Evolutionary conservation across 345 rosid genomes (phyloP).

Genomic region (Ceriops tagal): DNA sequence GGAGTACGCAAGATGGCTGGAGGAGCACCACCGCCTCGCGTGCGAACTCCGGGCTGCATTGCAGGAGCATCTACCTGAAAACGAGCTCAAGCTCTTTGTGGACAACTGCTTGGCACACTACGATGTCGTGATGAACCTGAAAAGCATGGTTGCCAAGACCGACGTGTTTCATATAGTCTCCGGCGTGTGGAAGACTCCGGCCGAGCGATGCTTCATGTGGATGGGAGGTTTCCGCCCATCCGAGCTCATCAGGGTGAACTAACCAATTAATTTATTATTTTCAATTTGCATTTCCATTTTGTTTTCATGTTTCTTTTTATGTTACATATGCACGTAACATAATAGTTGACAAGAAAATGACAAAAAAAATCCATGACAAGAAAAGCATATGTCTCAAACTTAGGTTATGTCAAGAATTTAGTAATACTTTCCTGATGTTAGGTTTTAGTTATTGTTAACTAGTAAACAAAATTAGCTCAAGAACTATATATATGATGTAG

Average conservation of each 20-base stretch:
- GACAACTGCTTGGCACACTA: constrained; percentile 75
- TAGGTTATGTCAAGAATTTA: constrained; percentile 12
- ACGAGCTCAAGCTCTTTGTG: constrained; percentile 79
- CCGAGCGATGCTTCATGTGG: constrained; percentile 99
- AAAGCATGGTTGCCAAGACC: constrained; percentile 66
- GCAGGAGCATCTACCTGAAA: constrained; percentile 79
- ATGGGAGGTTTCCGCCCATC: constrained; percentile 96
- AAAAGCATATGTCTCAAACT: background rate
- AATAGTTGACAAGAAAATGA: constrained; percentile 17
- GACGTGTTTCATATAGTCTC: constrained; percentile 93
- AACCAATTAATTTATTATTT: background rate
- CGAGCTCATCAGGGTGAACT: constrained; percentile 80
- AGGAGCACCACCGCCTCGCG: constrained; percentile 77
- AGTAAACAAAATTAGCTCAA: too few relatives aligned
- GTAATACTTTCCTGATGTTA: too few relatives aligned
- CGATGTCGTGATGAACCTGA: constrained; percentile 75
- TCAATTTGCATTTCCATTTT: background rate
- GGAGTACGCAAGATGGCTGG: constrained; percentile 89
- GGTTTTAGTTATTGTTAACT: too few relatives aligned
- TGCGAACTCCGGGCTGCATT: constrained; percentile 88
- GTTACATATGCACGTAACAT: background rate
- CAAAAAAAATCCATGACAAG: background rate
- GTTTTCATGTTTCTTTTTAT: background rate
- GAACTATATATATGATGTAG: too few relatives aligned
- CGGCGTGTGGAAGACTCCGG: constrained; percentile 96